Percentiles rank a stretch among this genome's conserved stretches.
These are phyloP conservation scores for Trichoderma parareesei DNA, from an alignment of 495 filamentous ascomycete species.

Conservation along the genomic window DNA sequence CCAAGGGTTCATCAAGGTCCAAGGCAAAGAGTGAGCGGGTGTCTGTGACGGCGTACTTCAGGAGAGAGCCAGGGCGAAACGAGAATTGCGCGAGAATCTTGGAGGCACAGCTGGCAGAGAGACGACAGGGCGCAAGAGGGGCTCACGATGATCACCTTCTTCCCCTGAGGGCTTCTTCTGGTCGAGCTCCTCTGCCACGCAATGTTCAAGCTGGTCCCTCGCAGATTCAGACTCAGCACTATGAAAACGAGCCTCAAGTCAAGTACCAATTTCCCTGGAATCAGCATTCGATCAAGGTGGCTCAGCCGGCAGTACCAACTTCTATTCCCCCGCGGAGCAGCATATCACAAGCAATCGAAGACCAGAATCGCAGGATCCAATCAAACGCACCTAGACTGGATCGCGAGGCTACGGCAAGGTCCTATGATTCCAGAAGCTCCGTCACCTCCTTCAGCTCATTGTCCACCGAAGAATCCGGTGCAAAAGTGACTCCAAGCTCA, in stretches of 20 bases:
- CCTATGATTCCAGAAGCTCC: neutral
- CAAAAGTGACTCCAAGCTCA: neutral
- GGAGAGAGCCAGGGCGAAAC: slow-evolving; percentile 21
- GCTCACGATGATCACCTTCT: neutral
- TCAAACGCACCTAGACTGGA: neutral
- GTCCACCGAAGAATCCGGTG: neutral
- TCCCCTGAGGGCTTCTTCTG: neutral
- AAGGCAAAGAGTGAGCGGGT: slow-evolving; percentile 18
- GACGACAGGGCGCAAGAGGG: neutral
- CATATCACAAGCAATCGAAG: too few relatives aligned
- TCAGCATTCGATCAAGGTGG: too few relatives aligned
- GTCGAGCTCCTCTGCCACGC: neutral
- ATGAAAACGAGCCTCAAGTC: too few relatives aligned
- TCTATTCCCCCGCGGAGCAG: neutral
- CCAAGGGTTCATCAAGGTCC: slow-evolving; percentile 6
- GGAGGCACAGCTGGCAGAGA: slow-evolving; percentile 8
- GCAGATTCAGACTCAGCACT: too few relatives aligned
- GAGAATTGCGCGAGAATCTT: slow-evolving; percentile 22
- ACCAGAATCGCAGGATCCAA: neutral
- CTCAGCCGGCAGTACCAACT: neutral
- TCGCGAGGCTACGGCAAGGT: neutral
- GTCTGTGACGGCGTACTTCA: slow-evolving; percentile 31
- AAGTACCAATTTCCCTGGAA: too few relatives aligned
- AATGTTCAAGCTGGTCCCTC: too few relatives aligned
- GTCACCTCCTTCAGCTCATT: slow-evolving; percentile 8